A percentile compares a stretch with the other conserved stretches of the same genome.
phyloP scores from a whole-genome alignment of 192 early-diverging fungal species.

The Entophlyctis helioformis region DNA sequence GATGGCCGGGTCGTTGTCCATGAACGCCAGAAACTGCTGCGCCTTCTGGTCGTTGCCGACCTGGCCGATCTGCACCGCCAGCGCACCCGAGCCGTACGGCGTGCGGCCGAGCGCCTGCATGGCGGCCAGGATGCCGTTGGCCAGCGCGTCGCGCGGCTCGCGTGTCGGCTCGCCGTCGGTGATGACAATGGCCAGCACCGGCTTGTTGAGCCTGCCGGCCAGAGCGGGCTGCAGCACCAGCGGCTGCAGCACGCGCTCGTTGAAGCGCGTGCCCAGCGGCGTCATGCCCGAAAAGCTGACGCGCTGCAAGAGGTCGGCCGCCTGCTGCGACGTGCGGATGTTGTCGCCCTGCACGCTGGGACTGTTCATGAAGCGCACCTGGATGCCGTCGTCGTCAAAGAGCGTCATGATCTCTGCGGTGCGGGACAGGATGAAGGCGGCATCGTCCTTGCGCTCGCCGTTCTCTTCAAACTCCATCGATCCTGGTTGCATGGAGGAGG shows the following conservation, averaged over 20 bases:
- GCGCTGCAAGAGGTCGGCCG: slow-evolving; percentile 1
- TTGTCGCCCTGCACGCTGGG: slow-evolving; percentile 15
- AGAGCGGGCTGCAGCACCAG: slow-evolving; percentile 5
- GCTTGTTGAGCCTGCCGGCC: slow-evolving; percentile 7
- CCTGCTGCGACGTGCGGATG: slow-evolving; percentile 8
- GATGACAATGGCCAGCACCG: slow-evolving; percentile 13
- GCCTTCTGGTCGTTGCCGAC: slow-evolving; percentile 14
- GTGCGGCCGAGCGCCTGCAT: slow-evolving; percentile 3
- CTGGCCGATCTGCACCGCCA: slow-evolving; percentile 17
- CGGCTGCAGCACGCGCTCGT: slow-evolving; percentile 14
- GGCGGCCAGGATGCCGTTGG: slow-evolving; percentile 6
- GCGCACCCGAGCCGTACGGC: slow-evolving; percentile 8
- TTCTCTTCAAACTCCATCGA: no score
- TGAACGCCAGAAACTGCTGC: slow-evolving; percentile 7
- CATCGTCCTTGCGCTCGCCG: slow-evolving; percentile 16
- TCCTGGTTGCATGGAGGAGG: no score
- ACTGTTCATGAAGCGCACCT: no score
- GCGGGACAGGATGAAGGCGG: slow-evolving; percentile 11
- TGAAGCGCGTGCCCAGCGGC: slow-evolving; percentile 14
- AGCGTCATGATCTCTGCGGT: slow-evolving; percentile 11
- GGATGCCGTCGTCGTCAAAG: slow-evolving; percentile 16
- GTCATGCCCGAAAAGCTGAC: slow-evolving; percentile 16
- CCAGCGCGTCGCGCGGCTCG: slow-evolving; percentile 6
- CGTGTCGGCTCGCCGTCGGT: slow-evolving; percentile 21
- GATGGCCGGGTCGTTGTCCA: slow-evolving; percentile 14